phyloP scores from a whole-genome alignment of 2,329 filamentous ascomycete genomes.

The Aspergillus jensenii region DNA sequence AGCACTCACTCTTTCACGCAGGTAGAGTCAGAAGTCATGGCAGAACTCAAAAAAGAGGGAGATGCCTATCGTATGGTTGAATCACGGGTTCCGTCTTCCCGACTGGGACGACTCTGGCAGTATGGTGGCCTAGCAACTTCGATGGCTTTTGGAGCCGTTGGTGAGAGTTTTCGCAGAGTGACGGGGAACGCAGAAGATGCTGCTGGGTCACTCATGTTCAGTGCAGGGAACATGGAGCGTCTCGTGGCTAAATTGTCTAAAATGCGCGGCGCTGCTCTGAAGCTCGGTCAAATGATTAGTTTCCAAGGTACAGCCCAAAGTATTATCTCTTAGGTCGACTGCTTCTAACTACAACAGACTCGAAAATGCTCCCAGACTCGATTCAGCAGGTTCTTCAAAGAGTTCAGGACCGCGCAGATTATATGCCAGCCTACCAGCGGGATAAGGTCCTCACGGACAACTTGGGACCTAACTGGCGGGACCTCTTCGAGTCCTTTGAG shows the following conservation, averaged over 20 bases:
- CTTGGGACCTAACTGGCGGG: constrained; percentile 79
- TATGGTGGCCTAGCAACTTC: constrained; percentile 90
- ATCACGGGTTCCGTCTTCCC: constrained; percentile 84
- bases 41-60: constrained; percentile 25
- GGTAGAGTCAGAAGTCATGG: constrained; percentile 18
- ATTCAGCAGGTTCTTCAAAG: constrained; percentile 89
- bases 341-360: constrained; percentile 54
- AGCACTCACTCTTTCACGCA: constrained; percentile 13
- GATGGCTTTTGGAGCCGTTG: constrained; percentile 90
- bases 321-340: not conserved
- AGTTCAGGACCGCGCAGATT: constrained; percentile 94
- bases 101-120: constrained; percentile 87
- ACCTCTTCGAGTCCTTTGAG: constrained; percentile 79
- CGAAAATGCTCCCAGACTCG: constrained; percentile 84
- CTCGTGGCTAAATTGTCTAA: constrained; percentile 89
- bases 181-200: constrained; percentile 63
- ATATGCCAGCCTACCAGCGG: constrained; percentile 94
- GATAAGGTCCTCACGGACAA: constrained; percentile 78
- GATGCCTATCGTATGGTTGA: constrained; percentile 72
- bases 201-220: constrained; percentile 79
- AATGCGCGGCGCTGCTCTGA: constrained; percentile 96
- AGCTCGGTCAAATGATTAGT: constrained; percentile 96
- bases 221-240: constrained; percentile 85
- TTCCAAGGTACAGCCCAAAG: constrained; percentile 64
- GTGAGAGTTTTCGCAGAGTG: constrained; percentile 77